phyloP scores from a whole-genome alignment of 495 filamentous ascomycete species.

The Penicillium simplicissimum region DNA sequence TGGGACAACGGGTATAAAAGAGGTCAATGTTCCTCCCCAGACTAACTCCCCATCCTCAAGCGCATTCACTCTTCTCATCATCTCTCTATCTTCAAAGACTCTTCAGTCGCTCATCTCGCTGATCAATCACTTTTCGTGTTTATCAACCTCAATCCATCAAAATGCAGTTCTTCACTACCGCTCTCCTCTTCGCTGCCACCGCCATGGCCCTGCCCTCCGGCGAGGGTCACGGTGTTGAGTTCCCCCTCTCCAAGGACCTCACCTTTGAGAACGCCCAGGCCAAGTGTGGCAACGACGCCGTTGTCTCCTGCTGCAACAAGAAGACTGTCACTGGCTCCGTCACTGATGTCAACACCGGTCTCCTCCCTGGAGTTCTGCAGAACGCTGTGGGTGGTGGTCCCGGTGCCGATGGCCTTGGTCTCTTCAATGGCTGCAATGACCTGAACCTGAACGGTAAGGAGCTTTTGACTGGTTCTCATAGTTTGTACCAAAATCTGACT shows the following conservation, averaged over 20 bases:
- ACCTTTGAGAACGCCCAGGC: constrained; percentile 42
- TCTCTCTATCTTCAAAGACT: background rate
- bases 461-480: background rate
- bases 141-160: constrained; percentile 21
- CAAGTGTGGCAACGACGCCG: constrained; percentile 43
- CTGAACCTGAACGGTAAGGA: constrained; percentile 27
- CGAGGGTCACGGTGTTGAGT: constrained; percentile 14
- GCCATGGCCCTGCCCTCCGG: constrained; percentile 31
- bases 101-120: constrained; percentile 5
- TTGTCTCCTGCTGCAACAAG: constrained; percentile 47
- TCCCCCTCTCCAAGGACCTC: constrained; percentile 29
- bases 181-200: constrained; percentile 34
- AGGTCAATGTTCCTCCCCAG: background rate
- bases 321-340: constrained; percentile 33
- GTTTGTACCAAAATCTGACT: background rate
- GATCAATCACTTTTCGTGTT: constrained; percentile 8
- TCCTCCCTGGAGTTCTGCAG: constrained; percentile 24
- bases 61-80: constrained; percentile 12
- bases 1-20: constrained; percentile 23
- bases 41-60: constrained; percentile 16
- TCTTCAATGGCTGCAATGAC: constrained; percentile 34
- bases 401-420: constrained; percentile 29
- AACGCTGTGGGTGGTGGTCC: constrained; percentile 27
- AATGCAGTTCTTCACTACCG: constrained; percentile 40
- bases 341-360: constrained; percentile 20